Evolutionary conservation across 2,329 filamentous ascomycete species (phyloP).

Genomic region (Aspergillus awamori): DNA sequence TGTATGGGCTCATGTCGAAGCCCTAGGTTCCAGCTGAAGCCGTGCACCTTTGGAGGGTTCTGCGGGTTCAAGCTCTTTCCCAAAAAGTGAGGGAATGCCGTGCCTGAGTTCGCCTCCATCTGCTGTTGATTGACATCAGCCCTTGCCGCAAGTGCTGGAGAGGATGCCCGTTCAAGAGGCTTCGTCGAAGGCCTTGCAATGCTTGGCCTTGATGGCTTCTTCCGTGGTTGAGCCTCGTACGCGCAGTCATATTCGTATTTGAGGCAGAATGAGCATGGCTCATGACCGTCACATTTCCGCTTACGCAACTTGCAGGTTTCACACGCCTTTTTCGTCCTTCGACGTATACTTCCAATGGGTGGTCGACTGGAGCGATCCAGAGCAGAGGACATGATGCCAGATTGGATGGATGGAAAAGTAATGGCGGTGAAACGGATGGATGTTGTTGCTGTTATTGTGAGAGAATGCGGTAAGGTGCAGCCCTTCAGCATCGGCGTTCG

Average conservation of each 20-base stretch:
- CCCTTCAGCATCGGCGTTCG: not conserved
- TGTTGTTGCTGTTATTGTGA: not conserved
- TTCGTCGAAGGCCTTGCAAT: not conserved
- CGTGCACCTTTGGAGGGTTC: constrained; percentile 45
- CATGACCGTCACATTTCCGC: constrained; percentile 17
- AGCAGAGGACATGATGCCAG: not conserved
- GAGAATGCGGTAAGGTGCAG: not conserved
- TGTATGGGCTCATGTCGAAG: not conserved
- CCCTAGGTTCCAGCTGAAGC: not conserved
- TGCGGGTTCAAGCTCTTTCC: constrained; percentile 56
- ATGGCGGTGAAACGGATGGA: not conserved
- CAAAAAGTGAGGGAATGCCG: constrained; percentile 57
- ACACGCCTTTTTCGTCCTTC: constrained; percentile 12
- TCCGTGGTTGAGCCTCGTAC: not conserved
- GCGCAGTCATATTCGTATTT: constrained; percentile 16
- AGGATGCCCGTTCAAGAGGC: not conserved
- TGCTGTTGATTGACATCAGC: constrained; percentile 15
- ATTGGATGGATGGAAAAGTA: not conserved
- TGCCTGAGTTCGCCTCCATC: constrained; percentile 60
- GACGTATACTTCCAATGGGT: not conserved
- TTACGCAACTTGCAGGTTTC: constrained; percentile 13
- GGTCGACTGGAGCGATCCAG: not conserved
- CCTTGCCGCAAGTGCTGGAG: not conserved
- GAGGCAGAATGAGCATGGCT: constrained; percentile 11
- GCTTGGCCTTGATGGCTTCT: not conserved